Evolutionary conservation across 306 rosid species (phyloP), one percentile per base, ranked within the genome.

Genomic region (Prunus campanulata): DNA sequence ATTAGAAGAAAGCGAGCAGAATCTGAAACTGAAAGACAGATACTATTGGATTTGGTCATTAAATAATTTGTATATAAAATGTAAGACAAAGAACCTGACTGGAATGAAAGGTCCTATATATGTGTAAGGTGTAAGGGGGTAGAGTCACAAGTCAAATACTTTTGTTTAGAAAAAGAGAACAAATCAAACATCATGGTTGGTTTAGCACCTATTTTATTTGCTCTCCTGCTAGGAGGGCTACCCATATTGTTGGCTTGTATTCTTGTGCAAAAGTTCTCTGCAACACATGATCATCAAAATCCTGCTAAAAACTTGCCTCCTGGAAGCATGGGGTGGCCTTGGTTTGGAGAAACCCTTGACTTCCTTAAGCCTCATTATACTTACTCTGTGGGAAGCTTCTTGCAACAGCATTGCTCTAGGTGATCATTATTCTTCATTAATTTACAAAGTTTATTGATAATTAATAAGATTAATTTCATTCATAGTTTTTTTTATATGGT

Each of bases 301-400:
- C 67, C 52, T 19, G 66, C 59, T 42, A 67, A 75, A 60, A 76
- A 71, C 54, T 66, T 91, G 25, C 93, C 93, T 56, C 81, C 42
- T 75, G 98, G 98, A 52, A 85, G 62, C 86, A 83, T 87, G 91
- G 98, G 98, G 13, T 89, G 87, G 86, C 96, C 94, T 0, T 75
- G 88, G 44, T 19, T 70, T 24, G 98, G 98, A 0, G 93, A 93
- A 68, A 90, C 93, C 59, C 89, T 87, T 32, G 52, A 68, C 73
- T 89, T 89, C 69, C 93, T 93, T 77, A 90, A 88, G 71, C 85
- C 98, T 74, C 98, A 91, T 62, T 75, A 20, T 71, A 87, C 96
- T 16, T 81, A 86, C 86, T 82, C 91, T 24, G 27, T 89, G 47
- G 96, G 98, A 4, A 71, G 12, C 79, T 93, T 86, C 81, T 81